Percentiles rank a stretch among this genome's conserved stretches.
These are phyloP conservation scores for Fraxinus velutina DNA, from an alignment of 305 asterid species.

Conservation along the genomic window DNA sequence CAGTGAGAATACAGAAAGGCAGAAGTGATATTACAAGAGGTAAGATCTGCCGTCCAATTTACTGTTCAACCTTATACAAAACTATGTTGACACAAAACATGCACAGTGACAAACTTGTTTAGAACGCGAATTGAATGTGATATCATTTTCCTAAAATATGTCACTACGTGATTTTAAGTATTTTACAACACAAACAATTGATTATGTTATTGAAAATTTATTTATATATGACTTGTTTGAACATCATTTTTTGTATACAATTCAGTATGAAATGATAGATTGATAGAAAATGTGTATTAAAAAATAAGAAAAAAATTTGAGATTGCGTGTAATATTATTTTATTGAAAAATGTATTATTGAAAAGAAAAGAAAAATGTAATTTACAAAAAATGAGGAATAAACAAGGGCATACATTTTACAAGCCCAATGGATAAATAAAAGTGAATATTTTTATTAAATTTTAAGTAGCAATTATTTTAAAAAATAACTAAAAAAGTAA, in stretches of 20 bases:
- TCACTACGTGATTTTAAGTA: neutral
- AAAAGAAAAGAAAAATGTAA: too few species aligned
- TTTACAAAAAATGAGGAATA: too few species aligned
- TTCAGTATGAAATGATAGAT: neutral
- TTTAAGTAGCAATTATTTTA: neutral
- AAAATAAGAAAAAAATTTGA: neutral
- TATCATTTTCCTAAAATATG: neutral
- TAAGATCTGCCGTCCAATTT: neutral
- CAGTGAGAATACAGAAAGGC: neutral
- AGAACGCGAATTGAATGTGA: neutral
- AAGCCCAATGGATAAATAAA: too few species aligned
- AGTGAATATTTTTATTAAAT: neutral
- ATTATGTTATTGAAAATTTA: neutral
- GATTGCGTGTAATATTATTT: neutral
- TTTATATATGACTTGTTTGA: neutral
- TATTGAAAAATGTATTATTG: too few species aligned
- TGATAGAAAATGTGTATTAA: neutral
- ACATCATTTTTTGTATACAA: neutral
- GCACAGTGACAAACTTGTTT: neutral
- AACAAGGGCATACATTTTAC: too few species aligned
- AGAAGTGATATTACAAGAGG: neutral
- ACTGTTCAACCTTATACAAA: neutral
- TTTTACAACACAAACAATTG: neutral
- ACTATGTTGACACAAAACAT: neutral
- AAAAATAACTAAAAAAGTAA: neutral